Conservation (phyloP, 2,329 filamentous ascomycete species). For the Aspergillus niger region DNA sequence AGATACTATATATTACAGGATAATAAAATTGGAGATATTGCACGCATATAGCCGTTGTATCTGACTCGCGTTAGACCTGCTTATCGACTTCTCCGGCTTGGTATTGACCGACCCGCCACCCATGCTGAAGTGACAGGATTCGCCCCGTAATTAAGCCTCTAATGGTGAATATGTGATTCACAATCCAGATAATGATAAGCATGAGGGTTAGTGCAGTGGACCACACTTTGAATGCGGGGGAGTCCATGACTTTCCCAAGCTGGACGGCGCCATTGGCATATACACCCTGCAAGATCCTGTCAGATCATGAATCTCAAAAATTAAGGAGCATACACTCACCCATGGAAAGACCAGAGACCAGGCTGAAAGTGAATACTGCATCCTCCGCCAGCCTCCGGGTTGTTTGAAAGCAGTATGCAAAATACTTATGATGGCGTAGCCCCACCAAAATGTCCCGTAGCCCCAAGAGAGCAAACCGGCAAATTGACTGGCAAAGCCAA, state of each 20-base stretch:
- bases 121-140: slow-evolving; percentile 32
- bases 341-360: slow-evolving; percentile 46
- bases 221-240: slow-evolving; percentile 42
- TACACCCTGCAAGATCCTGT: slow-evolving; percentile 32
- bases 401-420: slow-evolving; percentile 28
- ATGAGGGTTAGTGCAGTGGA: slow-evolving; percentile 40
- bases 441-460: slow-evolving; percentile 46
- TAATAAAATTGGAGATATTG: too few relatives aligned
- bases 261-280: slow-evolving; percentile 44
- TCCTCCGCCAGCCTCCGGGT: slow-evolving; percentile 21
- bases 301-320: background rate
- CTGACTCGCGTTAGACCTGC: background rate
- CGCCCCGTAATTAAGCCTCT: slow-evolving; percentile 33
- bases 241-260: slow-evolving; percentile 43
- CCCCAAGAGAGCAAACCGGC: slow-evolving; percentile 44
- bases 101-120: slow-evolving; percentile 19
- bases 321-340: slow-evolving; percentile 28
- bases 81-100: background rate
- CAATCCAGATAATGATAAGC: slow-evolving; percentile 38
- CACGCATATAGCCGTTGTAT: too few relatives aligned
- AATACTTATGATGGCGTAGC: slow-evolving; percentile 42
- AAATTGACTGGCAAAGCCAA: slow-evolving; percentile 41
- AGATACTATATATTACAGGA: too few relatives aligned
- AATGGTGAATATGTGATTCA: slow-evolving; percentile 35
- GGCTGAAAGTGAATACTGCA: slow-evolving; percentile 33